These are phyloP conservation scores for Xylariaceae sp. DNA, from an alignment of 2,329 filamentous ascomycete species.

Conservation along the genomic window DNA sequence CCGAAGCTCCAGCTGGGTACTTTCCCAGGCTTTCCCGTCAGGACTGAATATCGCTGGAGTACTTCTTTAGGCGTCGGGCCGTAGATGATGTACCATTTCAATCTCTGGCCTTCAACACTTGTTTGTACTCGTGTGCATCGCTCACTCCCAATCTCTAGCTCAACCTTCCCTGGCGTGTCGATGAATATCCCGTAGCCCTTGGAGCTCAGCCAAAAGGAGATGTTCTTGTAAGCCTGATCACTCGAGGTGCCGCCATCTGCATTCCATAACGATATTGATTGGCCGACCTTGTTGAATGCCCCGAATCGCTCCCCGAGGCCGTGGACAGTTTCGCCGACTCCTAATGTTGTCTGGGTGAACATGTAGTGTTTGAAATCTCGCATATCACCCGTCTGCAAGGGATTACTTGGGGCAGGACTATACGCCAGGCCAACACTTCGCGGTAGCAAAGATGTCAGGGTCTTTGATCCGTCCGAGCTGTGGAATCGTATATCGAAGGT, in stretches of 20 bases:
- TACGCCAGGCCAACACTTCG: constrained; percentile 57
- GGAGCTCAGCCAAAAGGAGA: constrained; percentile 66
- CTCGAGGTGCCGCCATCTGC: constrained; percentile 62
- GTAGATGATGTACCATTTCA: constrained; percentile 73
- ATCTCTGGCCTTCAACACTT: constrained; percentile 61
- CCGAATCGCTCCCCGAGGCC: constrained; percentile 75
- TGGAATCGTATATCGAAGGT: constrained; percentile 55
- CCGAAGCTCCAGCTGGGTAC: constrained; percentile 73
- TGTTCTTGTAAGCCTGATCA: constrained; percentile 70
- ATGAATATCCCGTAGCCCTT: constrained; percentile 76
- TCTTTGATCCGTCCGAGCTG: constrained; percentile 43
- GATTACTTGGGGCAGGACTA: constrained; percentile 48
- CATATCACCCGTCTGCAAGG: constrained; percentile 52
- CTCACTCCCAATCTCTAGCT: constrained; percentile 71
- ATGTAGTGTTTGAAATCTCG: constrained; percentile 51
- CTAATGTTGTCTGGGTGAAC: constrained; percentile 52
- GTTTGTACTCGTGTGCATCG: constrained; percentile 68
- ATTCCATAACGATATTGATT: constrained; percentile 63
- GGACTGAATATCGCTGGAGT: constrained; percentile 59
- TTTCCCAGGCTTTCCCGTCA: constrained; percentile 62
- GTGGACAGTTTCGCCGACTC: constrained; percentile 64
- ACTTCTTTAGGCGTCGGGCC: constrained; percentile 70
- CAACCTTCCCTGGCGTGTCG: constrained; percentile 64
- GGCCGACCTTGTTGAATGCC: constrained; percentile 71
- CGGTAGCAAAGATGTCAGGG: constrained; percentile 50